phyloP scores from a whole-genome alignment of 2,329 filamentous ascomycete species.

The Diaporthe sp. region DNA sequence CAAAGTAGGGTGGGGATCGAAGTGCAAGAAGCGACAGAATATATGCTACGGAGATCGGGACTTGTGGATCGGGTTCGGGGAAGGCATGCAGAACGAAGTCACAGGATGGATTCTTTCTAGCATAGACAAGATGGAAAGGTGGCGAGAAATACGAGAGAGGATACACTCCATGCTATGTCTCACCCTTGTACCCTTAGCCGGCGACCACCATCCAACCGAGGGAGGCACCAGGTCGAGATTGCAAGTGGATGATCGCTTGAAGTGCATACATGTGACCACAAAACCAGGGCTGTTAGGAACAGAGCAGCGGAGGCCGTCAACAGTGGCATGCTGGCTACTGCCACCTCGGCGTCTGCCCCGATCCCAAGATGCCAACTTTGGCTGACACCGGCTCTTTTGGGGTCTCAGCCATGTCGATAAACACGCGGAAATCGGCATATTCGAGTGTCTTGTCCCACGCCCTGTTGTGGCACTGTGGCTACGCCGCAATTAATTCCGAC shows the following conservation, averaged over 20 bases:
- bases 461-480: not conserved
- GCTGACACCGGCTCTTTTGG: not conserved
- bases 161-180: not conserved
- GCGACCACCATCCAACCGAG: not conserved
- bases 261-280: not conserved
- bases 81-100: not conserved
- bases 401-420: conserved; percentile 8
- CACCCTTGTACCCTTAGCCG: not conserved
- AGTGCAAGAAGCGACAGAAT: not conserved
- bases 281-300: no score
- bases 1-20: not conserved
- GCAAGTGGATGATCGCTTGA: not conserved
- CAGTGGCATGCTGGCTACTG: no score
- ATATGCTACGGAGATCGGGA: not conserved
- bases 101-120: not conserved
- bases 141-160: not conserved
- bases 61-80: no score
- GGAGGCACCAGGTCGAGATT: not conserved
- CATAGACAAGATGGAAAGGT: not conserved
- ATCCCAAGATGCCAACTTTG: not conserved
- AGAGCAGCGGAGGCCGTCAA: not conserved
- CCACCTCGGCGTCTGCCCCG: no score
- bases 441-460: conserved; percentile 2
- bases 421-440: not conserved
- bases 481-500: not conserved